These are phyloP conservation scores for Shiraia sp. DNA, from an alignment of 2,329 filamentous ascomycete species.

Conservation along the genomic window DNA sequence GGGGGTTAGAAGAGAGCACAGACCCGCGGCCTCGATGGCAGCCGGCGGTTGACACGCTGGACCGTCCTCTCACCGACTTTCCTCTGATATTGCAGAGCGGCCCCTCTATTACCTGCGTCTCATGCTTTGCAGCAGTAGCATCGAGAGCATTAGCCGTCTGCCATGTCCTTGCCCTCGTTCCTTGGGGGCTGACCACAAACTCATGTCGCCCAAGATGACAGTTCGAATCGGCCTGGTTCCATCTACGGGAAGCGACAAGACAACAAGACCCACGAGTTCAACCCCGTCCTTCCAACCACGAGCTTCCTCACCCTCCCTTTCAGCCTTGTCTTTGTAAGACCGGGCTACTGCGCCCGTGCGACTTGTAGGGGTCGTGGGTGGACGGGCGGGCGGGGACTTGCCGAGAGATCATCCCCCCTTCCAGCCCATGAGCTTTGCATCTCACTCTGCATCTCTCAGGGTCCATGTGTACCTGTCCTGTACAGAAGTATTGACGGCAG, in stretches of 20 bases:
- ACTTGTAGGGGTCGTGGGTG: no score
- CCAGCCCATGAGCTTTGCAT: not conserved
- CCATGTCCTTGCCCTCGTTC: no score
- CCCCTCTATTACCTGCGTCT: not conserved
- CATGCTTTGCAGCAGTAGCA: constrained; percentile 2
- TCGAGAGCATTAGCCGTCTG: constrained; percentile 2
- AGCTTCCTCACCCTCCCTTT: constrained; percentile 21
- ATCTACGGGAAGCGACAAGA: constrained; percentile 16
- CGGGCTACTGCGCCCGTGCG: no score
- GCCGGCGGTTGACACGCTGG: no score
- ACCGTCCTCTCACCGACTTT: constrained; percentile 3
- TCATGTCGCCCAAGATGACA: no score
- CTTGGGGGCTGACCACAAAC: no score
- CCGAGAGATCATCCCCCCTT: not conserved
- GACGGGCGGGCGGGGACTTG: not conserved
- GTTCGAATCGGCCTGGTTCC: constrained; percentile 38
- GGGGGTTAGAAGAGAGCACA: not conserved
- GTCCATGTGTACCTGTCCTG: no score
- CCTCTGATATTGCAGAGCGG: not conserved
- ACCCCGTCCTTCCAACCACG: constrained; percentile 24
- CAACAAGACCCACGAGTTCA: constrained; percentile 18
- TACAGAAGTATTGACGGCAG: no score
- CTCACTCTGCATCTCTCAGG: not conserved
- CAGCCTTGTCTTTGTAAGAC: constrained; percentile 29
- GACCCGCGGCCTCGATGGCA: not conserved